Conservation (phyloP, 371 early-diverging fungal genomes). For the Rhizopus stolonifer region DNA sequence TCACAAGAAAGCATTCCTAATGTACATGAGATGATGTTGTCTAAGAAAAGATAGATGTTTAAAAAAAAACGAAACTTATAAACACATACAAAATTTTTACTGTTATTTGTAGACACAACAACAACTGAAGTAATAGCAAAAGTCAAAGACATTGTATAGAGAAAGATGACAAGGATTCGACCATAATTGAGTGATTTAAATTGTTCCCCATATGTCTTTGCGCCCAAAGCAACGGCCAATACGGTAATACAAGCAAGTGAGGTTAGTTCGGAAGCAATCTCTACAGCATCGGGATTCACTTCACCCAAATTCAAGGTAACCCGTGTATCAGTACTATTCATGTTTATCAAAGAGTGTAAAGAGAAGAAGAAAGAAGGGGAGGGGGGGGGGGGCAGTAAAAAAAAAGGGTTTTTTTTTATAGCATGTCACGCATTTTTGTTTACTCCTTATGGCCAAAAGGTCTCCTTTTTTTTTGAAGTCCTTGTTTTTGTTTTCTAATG, state of each 20-base stretch:
- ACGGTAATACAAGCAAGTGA: conserved; percentile 43
- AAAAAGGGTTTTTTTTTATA: no score
- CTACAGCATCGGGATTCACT: conserved; percentile 36
- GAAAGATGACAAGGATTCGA: conserved; percentile 35
- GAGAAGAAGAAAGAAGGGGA: conserved; percentile 7
- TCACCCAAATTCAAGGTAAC: conserved; percentile 10
- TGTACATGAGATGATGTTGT: conserved; percentile 45
- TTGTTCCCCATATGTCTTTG: conserved; percentile 42
- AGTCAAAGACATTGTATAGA: conserved; percentile 41
- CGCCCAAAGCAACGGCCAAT: conserved; percentile 34
- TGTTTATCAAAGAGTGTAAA: not conserved
- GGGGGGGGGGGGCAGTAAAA: no score
- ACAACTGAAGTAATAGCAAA: conserved; percentile 38
- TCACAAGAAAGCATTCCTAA: conserved; percentile 49
- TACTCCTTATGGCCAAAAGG: no score
- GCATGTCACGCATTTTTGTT: no score
- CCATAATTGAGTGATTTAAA: conserved; percentile 40
- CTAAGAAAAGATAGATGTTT: conserved; percentile 8
- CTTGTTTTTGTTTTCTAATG: no score
- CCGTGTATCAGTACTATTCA: conserved; percentile 1
- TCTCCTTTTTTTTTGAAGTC: no score
- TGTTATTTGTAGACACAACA: conserved; percentile 46
- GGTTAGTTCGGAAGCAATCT: conserved; percentile 40
- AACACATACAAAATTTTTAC: conserved; percentile 16
- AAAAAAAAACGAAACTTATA: not conserved